Evolutionary conservation across 75 land plant species (phyloP).

Genomic region (Adiantum capillusveneris): DNA sequence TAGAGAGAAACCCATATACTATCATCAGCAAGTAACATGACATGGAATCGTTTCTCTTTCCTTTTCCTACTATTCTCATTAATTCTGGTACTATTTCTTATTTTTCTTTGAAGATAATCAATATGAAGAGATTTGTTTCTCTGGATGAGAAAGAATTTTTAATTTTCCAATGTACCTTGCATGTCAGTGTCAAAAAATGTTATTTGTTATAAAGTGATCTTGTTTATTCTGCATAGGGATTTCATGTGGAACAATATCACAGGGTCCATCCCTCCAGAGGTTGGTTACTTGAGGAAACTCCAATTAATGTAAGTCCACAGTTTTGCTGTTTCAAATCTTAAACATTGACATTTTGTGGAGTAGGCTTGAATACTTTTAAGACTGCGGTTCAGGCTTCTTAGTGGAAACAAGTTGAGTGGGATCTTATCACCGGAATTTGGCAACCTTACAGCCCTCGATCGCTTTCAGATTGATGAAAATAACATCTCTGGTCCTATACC

Average conservation of each 20-base stretch:
- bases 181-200: no score
- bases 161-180: no score
- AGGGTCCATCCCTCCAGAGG: slow-evolving; percentile 4
- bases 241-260: slow-evolving; percentile 13
- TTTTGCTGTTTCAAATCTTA: neutral
- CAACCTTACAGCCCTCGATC: slow-evolving; percentile 40
- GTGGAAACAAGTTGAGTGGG: slow-evolving; percentile 68
- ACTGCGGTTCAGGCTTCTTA: slow-evolving; percentile 44
- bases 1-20: no score
- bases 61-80: no score
- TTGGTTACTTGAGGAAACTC: neutral
- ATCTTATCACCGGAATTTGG: slow-evolving; percentile 70
- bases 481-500: slow-evolving; percentile 71
- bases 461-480: slow-evolving; percentile 74
- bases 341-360: slow-evolving; percentile 7
- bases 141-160: no score
- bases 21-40: no score
- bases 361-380: slow-evolving; percentile 5
- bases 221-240: no score
- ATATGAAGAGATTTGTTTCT: no score
- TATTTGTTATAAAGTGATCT: no score
- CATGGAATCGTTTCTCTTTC: no score
- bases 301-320: neutral
- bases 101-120: no score
- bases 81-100: no score